Evolutionary conservation across 805 yeast genomes (phyloP).

Genomic region (Danielia oregonensis): DNA sequence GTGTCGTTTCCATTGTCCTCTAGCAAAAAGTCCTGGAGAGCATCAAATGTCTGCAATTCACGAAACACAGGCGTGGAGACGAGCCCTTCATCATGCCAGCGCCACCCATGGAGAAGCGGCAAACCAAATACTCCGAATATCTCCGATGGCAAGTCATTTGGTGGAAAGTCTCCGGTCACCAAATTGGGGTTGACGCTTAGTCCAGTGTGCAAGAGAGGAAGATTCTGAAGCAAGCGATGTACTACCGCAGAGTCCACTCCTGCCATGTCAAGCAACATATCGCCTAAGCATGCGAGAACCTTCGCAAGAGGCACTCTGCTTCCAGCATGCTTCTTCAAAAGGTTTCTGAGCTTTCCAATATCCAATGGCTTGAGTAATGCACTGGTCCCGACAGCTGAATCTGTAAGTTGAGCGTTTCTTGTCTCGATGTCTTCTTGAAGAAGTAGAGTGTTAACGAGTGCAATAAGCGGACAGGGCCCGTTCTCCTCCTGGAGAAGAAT

Average conservation of each 20-base stretch:
- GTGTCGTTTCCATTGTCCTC: slow-evolving; percentile 9
- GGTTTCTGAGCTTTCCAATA: slow-evolving; percentile 2
- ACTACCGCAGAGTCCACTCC: slow-evolving; percentile 6
- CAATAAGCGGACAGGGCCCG: slow-evolving; percentile 87
- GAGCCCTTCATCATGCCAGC: slow-evolving; percentile 34
- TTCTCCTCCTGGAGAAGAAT: slow-evolving; percentile 73
- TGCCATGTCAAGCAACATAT: slow-evolving; percentile 27
- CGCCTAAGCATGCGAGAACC: slow-evolving; percentile 50
- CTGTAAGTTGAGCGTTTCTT: slow-evolving; percentile 7
- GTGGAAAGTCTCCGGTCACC: slow-evolving; percentile 46
- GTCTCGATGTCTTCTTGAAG: slow-evolving; percentile 40
- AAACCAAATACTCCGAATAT: slow-evolving; percentile 59
- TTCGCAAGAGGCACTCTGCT: slow-evolving; percentile 22
- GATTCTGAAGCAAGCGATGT: slow-evolving; percentile 43
- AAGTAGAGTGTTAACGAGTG: slow-evolving; percentile 67
- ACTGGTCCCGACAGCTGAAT: neutral
- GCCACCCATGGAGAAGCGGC: slow-evolving; percentile 81
- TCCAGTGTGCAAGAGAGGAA: slow-evolving; percentile 70
- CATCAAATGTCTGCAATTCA: slow-evolving; percentile 41
- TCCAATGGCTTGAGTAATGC: neutral
- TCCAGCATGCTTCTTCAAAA: slow-evolving; percentile 7
- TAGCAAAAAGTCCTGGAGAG: slow-evolving; percentile 54
- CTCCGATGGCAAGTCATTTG: slow-evolving; percentile 47
- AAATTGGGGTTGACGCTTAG: slow-evolving; percentile 69
- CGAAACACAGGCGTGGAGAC: slow-evolving; percentile 16